Base-by-base conservation (phyloP, 257 asterid species). In the Plantago elongata region DNA sequence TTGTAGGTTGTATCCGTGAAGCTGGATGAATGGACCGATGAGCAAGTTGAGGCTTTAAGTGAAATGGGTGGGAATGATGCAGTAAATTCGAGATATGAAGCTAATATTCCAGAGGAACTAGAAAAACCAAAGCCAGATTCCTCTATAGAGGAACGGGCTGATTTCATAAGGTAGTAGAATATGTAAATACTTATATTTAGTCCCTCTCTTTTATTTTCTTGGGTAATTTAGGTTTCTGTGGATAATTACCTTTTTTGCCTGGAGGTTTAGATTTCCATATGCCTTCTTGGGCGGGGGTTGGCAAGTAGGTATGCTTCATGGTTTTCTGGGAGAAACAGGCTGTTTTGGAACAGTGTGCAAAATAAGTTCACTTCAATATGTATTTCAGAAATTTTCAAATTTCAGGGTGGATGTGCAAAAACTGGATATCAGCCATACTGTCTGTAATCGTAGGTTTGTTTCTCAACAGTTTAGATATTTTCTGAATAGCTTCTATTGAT, bases 21-120 rank as follows among this genome's bases (percentile, higher is more conserved):
- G 69, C 84, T 90, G 17, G 98, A 90, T 51, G 98, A 90, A 54
- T 91, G 98, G 98, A 91, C 95, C 13, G 72, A 82, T 54, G 98
- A 84, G 57, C 92, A 84, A 69, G 98, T 91, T 57, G 98, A 91
- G 76, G 74, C 77, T 27, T 75, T 91, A 34, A 73, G 58, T 30
- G 84, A 77, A 58, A 69, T 79, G 88, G 98, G 98, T 57, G 98
- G 98, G 64, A 90, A 90, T 69, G 58, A 56, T 29, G 78, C 79
- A 0, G 88, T 84, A 47, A 90, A 90, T 73, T 66, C 70, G 76
- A 88, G 82, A 73, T 90, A 79, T 34, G 98, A 90, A 77, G 93
- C 94, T 57, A 45, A 56, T 64, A 72, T 90, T 60, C 98, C 94
- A 4, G 90, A 79, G 11, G 75, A 75, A 60, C 78, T 51, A 30